These are phyloP conservation scores for Colletotrichum kahawae DNA, from an alignment of 2,329 filamentous ascomycete genomes.

Conservation along the genomic window DNA sequence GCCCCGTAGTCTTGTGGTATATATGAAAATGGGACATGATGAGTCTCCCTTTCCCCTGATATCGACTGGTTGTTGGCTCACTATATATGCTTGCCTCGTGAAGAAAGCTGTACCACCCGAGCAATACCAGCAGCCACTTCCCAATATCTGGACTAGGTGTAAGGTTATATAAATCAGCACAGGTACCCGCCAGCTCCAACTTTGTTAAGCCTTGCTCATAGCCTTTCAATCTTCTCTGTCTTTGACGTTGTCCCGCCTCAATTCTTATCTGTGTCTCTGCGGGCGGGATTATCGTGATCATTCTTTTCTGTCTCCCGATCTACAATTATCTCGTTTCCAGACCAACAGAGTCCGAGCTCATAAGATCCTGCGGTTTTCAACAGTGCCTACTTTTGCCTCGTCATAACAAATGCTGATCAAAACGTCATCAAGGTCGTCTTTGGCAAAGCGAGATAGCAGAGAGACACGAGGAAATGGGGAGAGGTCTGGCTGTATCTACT, in stretches of 20 bases:
- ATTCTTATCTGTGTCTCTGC: background rate
- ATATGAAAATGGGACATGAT: no score
- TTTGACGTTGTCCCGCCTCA: no score
- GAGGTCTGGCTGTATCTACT: background rate
- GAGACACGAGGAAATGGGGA: background rate
- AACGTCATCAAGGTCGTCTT: rapidly evolving
- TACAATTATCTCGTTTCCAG: background rate
- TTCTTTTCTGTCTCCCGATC: background rate
- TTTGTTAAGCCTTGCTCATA: background rate
- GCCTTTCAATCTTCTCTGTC: background rate
- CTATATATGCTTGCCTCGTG: background rate
- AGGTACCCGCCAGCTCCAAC: background rate
- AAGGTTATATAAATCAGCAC: background rate
- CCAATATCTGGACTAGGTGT: background rate
- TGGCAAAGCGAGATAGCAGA: background rate
- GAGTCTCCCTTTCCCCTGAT: background rate
- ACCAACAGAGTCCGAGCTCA: background rate
- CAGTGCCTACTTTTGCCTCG: background rate
- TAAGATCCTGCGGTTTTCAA: background rate
- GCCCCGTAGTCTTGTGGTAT: no score
- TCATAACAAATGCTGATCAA: background rate
- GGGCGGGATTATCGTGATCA: background rate
- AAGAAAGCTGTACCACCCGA: background rate
- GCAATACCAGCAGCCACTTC: background rate
- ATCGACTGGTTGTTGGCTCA: background rate